Evolutionary conservation across 192 early-diverging fungal species (phyloP).

Genomic region (Pilaira anomala): DNA sequence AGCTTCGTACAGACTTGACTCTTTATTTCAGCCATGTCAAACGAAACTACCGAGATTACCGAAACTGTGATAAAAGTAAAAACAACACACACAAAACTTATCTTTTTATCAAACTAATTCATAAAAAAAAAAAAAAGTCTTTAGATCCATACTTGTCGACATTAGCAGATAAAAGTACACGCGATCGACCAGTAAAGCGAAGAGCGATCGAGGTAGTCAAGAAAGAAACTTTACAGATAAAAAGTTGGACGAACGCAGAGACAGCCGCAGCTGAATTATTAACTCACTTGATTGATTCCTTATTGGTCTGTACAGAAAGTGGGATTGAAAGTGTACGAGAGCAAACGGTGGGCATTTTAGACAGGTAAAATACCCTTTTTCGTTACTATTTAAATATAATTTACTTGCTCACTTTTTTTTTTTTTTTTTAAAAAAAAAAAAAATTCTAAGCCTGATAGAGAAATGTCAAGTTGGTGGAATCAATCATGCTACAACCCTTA

Average conservation of each 20-base stretch:
- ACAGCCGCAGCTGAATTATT: background rate
- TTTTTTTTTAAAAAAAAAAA: too few species aligned
- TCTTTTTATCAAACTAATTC: too few species aligned
- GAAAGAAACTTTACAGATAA: background rate
- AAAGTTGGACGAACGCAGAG: background rate
- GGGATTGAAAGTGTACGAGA: slow-evolving; percentile 18
- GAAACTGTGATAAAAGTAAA: too few species aligned
- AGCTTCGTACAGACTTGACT: too few species aligned
- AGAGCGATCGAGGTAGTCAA: slow-evolving; percentile 3
- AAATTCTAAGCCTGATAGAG: background rate
- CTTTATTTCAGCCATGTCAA: too few species aligned
- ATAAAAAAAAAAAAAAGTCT: slow-evolving; percentile 1
- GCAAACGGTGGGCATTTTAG: slow-evolving; percentile 2
- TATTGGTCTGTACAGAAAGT: slow-evolving; percentile 11
- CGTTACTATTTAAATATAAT: background rate
- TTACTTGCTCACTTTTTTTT: too few species aligned
- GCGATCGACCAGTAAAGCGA: slow-evolving; percentile 15
- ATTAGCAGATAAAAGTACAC: slow-evolving; percentile 3
- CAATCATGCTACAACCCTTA: background rate
- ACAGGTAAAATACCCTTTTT: background rate
- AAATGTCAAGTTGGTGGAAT: background rate
- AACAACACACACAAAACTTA: too few species aligned
- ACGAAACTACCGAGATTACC: too few species aligned
- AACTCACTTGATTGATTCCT: background rate
- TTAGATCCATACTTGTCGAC: slow-evolving; percentile 2